Evolutionary conservation across 352 stramenopile species (phyloP).

Genomic region (Globisporangium okanoganense): DNA sequence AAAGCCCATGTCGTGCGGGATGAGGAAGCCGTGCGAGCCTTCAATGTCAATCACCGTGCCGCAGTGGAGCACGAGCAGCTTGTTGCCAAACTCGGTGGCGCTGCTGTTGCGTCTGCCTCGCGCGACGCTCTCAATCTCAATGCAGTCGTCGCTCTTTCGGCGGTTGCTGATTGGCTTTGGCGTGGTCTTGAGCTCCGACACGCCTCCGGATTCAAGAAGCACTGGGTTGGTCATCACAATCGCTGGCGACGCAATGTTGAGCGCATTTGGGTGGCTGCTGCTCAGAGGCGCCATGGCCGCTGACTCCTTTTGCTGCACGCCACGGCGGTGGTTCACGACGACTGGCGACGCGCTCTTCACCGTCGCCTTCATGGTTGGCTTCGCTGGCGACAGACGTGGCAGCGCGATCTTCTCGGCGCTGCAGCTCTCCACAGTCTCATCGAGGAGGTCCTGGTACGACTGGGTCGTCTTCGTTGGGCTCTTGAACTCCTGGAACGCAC

Average conservation of each 20-base stretch:
- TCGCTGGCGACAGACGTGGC: constrained; percentile 37
- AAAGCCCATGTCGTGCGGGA: constrained; percentile 58
- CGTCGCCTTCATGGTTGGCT: constrained; percentile 11
- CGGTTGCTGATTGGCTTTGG: constrained; percentile 4
- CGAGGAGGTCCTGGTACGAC: constrained; percentile 53
- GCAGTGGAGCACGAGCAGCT: constrained; percentile 68
- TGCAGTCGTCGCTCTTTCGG: constrained; percentile 16
- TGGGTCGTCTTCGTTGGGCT: constrained; percentile 26
- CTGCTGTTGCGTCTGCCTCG: constrained; percentile 21
- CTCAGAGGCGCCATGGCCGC: constrained; percentile 14
- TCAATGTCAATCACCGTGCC: constrained; percentile 78
- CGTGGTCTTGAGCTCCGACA: constrained; percentile 10
- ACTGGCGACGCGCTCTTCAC: constrained; percentile 15
- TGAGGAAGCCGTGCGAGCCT: constrained; percentile 70
- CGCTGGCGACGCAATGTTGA: constrained; percentile 44
- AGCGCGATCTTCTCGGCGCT: constrained; percentile 43
- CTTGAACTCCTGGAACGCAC: constrained; percentile 61
- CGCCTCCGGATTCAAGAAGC: constrained; percentile 13
- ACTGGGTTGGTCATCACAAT: constrained; percentile 24
- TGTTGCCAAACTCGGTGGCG: constrained; percentile 33
- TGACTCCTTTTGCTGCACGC: constrained; percentile 10
- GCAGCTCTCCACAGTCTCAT: constrained; percentile 55
- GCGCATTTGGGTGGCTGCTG: constrained; percentile 13
- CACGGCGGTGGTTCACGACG: constrained; percentile 15
- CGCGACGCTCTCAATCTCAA: constrained; percentile 14